phyloP scores from a whole-genome alignment of 306 rosid species.

The Canavalia gladiata region DNA sequence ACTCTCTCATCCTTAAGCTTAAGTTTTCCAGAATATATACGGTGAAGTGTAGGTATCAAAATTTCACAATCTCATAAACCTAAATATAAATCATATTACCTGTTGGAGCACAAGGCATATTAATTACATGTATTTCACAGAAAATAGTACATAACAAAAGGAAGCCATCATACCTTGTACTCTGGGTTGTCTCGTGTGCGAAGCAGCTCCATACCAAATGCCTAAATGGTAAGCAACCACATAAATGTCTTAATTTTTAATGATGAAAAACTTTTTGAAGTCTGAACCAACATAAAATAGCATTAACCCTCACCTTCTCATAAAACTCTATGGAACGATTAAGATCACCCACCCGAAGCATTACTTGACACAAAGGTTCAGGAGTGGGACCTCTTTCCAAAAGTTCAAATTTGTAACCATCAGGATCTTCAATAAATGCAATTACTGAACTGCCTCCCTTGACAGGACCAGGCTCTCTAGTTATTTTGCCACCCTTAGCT shows the following conservation, averaged over 20 bases:
- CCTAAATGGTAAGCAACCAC: conserved; percentile 58
- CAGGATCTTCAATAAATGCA: conserved; percentile 95
- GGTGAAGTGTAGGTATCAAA: conserved; percentile 24
- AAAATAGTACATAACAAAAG: conserved; percentile 26
- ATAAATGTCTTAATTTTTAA: conserved; percentile 33
- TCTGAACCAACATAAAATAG: conserved; percentile 19
- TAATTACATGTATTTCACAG: conserved; percentile 22
- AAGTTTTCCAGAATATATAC: conserved; percentile 26
- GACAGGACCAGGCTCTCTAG: conserved; percentile 96
- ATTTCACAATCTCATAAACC: conserved; percentile 11
- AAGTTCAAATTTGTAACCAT: conserved; percentile 97
- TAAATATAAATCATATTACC: conserved; percentile 14
- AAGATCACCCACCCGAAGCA: conserved; percentile 99
- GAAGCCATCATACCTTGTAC: conserved; percentile 71
- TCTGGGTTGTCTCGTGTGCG: conserved; percentile 91
- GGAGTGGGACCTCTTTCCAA: conserved; percentile 95
- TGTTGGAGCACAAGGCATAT: conserved; percentile 12
- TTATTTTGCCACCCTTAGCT: conserved; percentile 93
- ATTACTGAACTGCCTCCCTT: conserved; percentile 92
- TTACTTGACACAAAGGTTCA: conserved; percentile 96
- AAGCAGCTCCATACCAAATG: conserved; percentile 98
- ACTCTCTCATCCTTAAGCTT: conserved; percentile 33
- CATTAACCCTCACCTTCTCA: conserved; percentile 75
- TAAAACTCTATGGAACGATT: conserved; percentile 90
- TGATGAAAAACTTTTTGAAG: conserved; percentile 4